Evolutionary conservation across 371 early-diverging fungal genomes (phyloP).

Genomic region (Modicella reniformis): DNA sequence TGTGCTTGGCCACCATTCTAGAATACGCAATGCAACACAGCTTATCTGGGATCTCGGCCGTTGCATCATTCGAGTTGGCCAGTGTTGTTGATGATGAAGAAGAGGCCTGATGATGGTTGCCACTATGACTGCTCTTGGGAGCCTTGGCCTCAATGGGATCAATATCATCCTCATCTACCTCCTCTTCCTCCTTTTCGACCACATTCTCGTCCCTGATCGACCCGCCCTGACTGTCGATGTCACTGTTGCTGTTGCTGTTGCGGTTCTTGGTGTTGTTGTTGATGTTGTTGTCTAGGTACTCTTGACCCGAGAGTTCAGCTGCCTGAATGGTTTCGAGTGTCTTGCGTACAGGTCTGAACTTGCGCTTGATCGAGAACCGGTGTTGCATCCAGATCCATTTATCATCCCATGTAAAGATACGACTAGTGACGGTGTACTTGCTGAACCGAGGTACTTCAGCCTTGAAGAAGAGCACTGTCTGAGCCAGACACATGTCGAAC

Average conservation of each 20-base stretch:
- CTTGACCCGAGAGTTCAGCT: neutral
- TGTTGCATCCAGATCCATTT: slow-evolving; percentile 63
- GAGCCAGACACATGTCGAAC: slow-evolving; percentile 46
- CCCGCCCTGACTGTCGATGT: neutral
- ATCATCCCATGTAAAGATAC: slow-evolving; percentile 67
- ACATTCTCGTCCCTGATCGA: slow-evolving; percentile 36
- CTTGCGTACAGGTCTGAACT: slow-evolving; percentile 24
- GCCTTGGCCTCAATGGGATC: slow-evolving; percentile 50
- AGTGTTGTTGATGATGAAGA: no score
- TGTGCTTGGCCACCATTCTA: slow-evolving; percentile 49
- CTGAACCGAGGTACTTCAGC: slow-evolving; percentile 65
- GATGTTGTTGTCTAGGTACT: no score
- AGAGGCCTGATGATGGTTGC: no score
- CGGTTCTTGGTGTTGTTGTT: no score
- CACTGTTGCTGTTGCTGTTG: neutral
- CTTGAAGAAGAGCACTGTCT: slow-evolving; percentile 57
- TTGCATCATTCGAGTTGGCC: slow-evolving; percentile 7
- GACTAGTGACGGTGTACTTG: slow-evolving; percentile 62
- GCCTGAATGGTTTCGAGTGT: slow-evolving; percentile 16
- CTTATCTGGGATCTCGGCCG: slow-evolving; percentile 34
- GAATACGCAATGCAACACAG: slow-evolving; percentile 50
- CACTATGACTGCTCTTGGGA: neutral
- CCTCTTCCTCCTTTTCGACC: slow-evolving; percentile 44
- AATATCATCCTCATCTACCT: slow-evolving; percentile 53
- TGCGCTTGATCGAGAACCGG: slow-evolving; percentile 52